Conservation (phyloP, 805 yeast genomes). For the Kodamaea leandrae region DNA sequence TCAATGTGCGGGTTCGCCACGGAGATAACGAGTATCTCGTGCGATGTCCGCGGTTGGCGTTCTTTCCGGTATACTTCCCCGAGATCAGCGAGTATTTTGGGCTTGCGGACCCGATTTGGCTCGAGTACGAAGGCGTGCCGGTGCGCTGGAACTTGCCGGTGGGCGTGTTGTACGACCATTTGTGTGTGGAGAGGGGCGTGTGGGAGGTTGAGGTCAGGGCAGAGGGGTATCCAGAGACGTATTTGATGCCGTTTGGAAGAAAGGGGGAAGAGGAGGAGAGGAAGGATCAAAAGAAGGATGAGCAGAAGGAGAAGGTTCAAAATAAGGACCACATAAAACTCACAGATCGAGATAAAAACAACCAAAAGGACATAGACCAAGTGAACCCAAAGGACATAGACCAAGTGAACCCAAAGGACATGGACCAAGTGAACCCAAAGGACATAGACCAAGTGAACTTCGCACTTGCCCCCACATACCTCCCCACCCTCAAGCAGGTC, state of each 20-base stretch:
- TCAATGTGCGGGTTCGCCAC: constrained; percentile 33
- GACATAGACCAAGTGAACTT: too few relatives aligned
- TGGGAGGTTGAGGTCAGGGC: constrained; percentile 36
- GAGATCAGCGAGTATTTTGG: constrained; percentile 39
- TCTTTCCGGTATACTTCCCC: constrained; percentile 45
- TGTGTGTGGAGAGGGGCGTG: constrained; percentile 18
- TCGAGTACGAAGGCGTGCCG: constrained; percentile 62
- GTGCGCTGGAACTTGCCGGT: constrained; percentile 76
- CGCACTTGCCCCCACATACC: too few relatives aligned
- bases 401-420: background rate
- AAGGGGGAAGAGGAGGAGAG: constrained; percentile 10
- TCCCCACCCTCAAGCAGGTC: constrained; percentile 22
- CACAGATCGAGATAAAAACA: too few relatives aligned
- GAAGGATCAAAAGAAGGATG: background rate
- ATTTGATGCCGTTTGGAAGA: constrained; percentile 31
- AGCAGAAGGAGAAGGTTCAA: background rate
- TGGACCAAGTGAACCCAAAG: too few relatives aligned
- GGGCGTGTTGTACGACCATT: constrained; percentile 64
- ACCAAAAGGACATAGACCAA: too few relatives aligned
- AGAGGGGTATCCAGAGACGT: constrained; percentile 26
- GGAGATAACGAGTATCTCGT: constrained; percentile 22
- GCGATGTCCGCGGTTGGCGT: constrained; percentile 27
- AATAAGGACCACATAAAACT: too few relatives aligned
- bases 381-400: background rate
- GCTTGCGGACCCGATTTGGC: constrained; percentile 48